Percentiles rank a stretch among this genome's conserved stretches.
Conservation (phyloP, 177 flowering plant species). For the Vitis hybrid region DNA sequence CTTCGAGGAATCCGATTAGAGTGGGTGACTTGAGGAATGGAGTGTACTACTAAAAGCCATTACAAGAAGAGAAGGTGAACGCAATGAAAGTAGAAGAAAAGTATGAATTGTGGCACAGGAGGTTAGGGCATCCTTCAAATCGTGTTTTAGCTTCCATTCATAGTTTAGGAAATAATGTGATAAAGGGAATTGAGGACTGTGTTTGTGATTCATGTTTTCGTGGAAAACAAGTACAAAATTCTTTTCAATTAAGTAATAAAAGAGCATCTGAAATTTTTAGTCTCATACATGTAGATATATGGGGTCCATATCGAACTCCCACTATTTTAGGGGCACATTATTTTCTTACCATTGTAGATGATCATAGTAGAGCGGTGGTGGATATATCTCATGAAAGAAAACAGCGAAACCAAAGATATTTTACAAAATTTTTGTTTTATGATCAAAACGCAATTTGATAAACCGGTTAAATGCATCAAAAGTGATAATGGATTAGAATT, state of each 20-base stretch:
- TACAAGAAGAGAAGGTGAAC: not conserved
- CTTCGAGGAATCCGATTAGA: not conserved
- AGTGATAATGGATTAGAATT: slow-evolving; percentile 4
- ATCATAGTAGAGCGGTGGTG: not conserved
- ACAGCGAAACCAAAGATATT: not conserved
- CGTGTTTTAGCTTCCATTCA: not conserved
- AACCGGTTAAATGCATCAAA: not conserved
- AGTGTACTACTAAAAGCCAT: not conserved
- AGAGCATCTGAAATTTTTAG: not conserved
- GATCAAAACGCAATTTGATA: not conserved
- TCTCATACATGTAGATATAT: not conserved
- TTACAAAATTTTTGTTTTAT: not conserved
- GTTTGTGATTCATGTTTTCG: not conserved
- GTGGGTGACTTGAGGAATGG: not conserved
- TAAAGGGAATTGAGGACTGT: not conserved
- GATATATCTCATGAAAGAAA: not conserved
- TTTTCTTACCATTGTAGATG: slow-evolving; percentile 1
- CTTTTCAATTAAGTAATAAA: not conserved
- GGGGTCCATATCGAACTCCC: not conserved
- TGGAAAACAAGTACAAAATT: not conserved
- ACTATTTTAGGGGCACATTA: not conserved
- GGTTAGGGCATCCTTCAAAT: not conserved
- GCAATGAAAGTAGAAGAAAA: not conserved
- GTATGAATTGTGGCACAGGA: too few relatives aligned
- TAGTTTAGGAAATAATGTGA: not conserved